Evolutionary conservation across 495 filamentous ascomycete species (phyloP).

Genomic region (Sporormia fimetaria): DNA sequence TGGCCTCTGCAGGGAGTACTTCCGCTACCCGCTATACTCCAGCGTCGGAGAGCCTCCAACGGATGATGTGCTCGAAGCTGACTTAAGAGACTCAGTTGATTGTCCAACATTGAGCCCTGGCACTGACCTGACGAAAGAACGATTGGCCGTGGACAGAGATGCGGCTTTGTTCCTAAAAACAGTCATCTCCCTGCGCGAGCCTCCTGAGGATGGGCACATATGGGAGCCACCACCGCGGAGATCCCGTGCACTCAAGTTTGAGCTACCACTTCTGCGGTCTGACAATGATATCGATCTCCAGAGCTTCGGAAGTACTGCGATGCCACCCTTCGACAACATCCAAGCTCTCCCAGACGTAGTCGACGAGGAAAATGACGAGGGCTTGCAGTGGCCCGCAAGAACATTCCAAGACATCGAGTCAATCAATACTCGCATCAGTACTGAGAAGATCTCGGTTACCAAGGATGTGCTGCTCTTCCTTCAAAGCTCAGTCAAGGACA

Average conservation of each 20-base stretch:
- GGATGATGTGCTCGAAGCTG: conserved; percentile 6
- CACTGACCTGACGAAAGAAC: conserved; percentile 19
- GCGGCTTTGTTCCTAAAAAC: conserved; percentile 12
- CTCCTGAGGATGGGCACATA: not conserved
- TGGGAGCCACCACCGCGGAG: not conserved
- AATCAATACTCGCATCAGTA: conserved; percentile 22
- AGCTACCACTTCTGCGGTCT: conserved; percentile 24
- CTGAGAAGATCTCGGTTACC: conserved; percentile 39
- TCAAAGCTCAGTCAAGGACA: conserved; percentile 29
- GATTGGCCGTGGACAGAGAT: conserved; percentile 15
- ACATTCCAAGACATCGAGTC: conserved; percentile 24
- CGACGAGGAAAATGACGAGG: conserved; percentile 41
- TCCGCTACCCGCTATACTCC: not conserved
- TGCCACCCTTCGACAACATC: conserved; percentile 10
- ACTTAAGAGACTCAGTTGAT: conserved; percentile 10
- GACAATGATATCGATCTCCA: conserved; percentile 30
- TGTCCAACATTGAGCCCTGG: conserved; percentile 2
- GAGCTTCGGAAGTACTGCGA: conserved; percentile 16
- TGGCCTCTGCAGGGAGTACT: conserved; percentile 18
- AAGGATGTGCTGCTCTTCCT: conserved; percentile 35
- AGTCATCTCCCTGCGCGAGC: not conserved
- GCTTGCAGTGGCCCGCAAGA: conserved; percentile 36
- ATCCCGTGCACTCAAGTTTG: conserved; percentile 18
- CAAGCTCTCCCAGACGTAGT: conserved; percentile 36
- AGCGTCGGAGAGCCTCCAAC: not conserved